These are phyloP conservation scores for Cyclocybe cylindracea DNA, from an alignment of 768 basidiomycete species.

Conservation along the genomic window DNA sequence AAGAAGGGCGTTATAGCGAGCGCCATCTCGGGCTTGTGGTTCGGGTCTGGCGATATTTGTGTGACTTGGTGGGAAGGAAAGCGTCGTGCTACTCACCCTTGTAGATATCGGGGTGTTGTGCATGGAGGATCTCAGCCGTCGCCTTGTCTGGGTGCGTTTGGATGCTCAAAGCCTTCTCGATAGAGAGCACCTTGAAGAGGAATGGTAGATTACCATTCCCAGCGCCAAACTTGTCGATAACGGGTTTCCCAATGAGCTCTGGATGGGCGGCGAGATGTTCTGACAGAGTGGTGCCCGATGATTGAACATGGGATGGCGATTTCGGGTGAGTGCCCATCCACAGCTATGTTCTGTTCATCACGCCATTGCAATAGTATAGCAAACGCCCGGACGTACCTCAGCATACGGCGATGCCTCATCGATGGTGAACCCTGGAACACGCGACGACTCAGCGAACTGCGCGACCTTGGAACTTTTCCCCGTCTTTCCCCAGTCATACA, in stretches of 20 bases:
- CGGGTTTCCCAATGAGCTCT: conserved; percentile 62
- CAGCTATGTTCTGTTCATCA: conserved; percentile 49
- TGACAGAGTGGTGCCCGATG: conserved; percentile 44
- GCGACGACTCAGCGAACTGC: conserved; percentile 67
- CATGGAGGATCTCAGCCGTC: conserved; percentile 72
- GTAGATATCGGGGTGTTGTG: conserved; percentile 78
- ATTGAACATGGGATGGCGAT: conserved; percentile 45
- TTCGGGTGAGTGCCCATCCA: conserved; percentile 99
- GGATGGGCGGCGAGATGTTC: conserved; percentile 67
- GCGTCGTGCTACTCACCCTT: conserved; percentile 60
- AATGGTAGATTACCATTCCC: conserved; percentile 78
- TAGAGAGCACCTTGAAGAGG: conserved; percentile 90
- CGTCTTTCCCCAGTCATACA: conserved; percentile 94
- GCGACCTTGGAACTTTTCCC: conserved; percentile 86
- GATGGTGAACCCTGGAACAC: conserved; percentile 63
- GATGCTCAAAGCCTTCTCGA: conserved; percentile 86
- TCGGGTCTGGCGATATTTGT: conserved; percentile 60
- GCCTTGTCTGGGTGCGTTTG: conserved; percentile 91
- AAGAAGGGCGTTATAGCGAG: conserved; percentile 89
- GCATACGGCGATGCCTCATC: conserved; percentile 84
- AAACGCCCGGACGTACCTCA: conserved; percentile 63
- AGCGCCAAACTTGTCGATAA: conserved; percentile 57
- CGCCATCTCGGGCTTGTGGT: conserved; percentile 99
- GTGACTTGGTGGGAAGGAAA: not conserved
- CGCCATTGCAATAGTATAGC: conserved; percentile 3